These are phyloP conservation scores for Lathyrus sativus DNA, from an alignment of 306 rosid species.

Conservation along the genomic window DNA sequence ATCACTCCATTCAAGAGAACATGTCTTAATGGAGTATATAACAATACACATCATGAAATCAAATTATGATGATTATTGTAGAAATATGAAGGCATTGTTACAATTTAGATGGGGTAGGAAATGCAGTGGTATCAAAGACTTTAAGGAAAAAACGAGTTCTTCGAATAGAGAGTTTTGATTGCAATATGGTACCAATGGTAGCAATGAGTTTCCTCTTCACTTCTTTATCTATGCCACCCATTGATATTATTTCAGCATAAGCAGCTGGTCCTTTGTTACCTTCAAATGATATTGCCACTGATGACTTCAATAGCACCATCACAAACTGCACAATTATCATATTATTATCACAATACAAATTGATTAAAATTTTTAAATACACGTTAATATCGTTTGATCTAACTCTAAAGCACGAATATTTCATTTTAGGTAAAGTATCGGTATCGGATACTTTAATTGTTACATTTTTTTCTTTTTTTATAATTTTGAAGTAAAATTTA, in stretches of 20 bases:
- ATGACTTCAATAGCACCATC: conserved; percentile 87
- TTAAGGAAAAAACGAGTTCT: conserved; percentile 75
- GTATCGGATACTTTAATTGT: no score
- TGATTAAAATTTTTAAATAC: no score
- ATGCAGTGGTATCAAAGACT: conserved; percentile 71
- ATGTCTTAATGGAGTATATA: not conserved
- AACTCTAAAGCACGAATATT: no score
- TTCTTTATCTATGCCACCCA: conserved; percentile 79
- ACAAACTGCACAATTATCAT: conserved; percentile 57
- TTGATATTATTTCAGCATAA: conserved; percentile 76
- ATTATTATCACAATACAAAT: no score
- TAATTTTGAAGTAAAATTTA: no score
- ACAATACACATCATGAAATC: not conserved
- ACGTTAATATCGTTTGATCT: no score
- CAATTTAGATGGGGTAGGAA: conserved; percentile 56
- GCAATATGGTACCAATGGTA: conserved; percentile 64
- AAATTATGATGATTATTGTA: not conserved
- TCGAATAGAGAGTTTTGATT: conserved; percentile 57
- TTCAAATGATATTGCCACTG: conserved; percentile 74
- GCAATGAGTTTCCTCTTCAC: conserved; percentile 78
- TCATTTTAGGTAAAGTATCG: no score
- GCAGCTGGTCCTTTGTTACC: conserved; percentile 76
- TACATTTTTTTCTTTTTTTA: no score
- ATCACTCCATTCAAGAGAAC: no score
- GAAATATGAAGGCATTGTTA: conserved; percentile 4